These are phyloP conservation scores for Phellinidium pouzarii DNA, from an alignment of 1,284 basidiomycete genomes.

Conservation along the genomic window DNA sequence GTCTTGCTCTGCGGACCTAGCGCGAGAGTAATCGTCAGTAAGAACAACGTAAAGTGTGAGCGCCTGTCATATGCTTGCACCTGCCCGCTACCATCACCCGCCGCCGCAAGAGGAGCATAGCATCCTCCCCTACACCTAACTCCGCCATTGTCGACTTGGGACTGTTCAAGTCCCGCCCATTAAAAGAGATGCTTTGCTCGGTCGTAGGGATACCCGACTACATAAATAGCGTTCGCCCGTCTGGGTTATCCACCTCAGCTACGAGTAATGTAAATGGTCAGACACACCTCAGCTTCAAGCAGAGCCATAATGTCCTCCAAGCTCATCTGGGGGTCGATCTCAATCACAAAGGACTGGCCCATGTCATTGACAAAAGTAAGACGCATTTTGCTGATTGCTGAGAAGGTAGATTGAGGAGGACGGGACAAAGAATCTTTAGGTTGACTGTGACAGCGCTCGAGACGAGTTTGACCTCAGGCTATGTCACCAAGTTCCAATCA, in stretches of 20 bases:
- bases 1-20: constrained; percentile 64
- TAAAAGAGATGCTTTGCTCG: constrained; percentile 67
- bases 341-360: constrained; percentile 71
- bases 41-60: neutral
- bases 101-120: constrained; percentile 62
- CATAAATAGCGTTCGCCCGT: constrained; percentile 1
- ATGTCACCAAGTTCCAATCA: too few relatives aligned
- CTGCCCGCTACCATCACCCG: constrained; percentile 54
- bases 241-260: neutral
- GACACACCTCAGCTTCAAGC: constrained; percentile 80
- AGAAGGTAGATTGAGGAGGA: constrained; percentile 15
- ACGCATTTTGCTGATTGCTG: constrained; percentile 45
- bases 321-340: constrained; percentile 84
- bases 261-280: constrained; percentile 11
- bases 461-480: neutral
- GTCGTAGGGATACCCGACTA: constrained; percentile 63
- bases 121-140: constrained; percentile 54
- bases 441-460: neutral
- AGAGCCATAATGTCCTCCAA: constrained; percentile 85
- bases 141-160: constrained; percentile 60
- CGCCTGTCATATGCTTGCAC: constrained; percentile 34
- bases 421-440: neutral
- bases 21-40: constrained; percentile 12
- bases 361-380: constrained; percentile 76
- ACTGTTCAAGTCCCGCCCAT: constrained; percentile 56